Conservation (phyloP, 2,329 filamentous ascomycete genomes). For the Anthostomella pinea region DNA sequence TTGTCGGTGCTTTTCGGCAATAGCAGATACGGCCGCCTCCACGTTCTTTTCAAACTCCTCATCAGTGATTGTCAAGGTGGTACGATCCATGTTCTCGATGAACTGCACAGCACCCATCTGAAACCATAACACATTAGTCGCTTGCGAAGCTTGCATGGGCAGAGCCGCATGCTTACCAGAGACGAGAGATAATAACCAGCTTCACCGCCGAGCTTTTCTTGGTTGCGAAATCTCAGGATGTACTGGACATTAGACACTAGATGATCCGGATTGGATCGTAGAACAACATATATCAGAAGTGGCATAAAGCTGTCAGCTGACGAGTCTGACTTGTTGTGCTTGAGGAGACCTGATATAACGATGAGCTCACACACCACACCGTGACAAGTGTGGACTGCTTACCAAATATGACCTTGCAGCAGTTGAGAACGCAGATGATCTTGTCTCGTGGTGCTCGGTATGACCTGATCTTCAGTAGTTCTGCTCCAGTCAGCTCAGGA, state of each 20-base stretch:
- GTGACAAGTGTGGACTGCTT: constrained; percentile 24
- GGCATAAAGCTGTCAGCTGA: constrained; percentile 96
- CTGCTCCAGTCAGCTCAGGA: constrained; percentile 45
- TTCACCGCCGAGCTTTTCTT: constrained; percentile 96
- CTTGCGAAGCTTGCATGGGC: background rate
- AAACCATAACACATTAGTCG: constrained; percentile 2
- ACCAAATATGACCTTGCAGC: constrained; percentile 99
- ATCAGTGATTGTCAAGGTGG: constrained; percentile 86
- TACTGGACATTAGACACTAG: constrained; percentile 98
- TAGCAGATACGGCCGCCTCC: constrained; percentile 92
- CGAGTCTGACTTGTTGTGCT: constrained; percentile 88
- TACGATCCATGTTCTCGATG: constrained; percentile 93
- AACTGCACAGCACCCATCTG: constrained; percentile 93
- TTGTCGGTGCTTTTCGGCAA: constrained; percentile 80
- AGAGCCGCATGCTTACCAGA: constrained; percentile 63
- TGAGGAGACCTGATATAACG: constrained; percentile 64
- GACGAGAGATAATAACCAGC: constrained; percentile 98
- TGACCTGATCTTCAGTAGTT: constrained; percentile 92
- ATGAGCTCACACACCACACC: constrained; percentile 14
- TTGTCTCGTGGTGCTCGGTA: constrained; percentile 98
- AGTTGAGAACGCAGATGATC: constrained; percentile 96
- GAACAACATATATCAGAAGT: constrained; percentile 89
- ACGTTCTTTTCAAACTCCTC: constrained; percentile 95
- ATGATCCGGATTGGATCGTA: constrained; percentile 92
- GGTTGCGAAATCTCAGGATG: constrained; percentile 92